phyloP scores from a whole-genome alignment of 169 alveolate species.

The Cryptosporidium parvum region DNA sequence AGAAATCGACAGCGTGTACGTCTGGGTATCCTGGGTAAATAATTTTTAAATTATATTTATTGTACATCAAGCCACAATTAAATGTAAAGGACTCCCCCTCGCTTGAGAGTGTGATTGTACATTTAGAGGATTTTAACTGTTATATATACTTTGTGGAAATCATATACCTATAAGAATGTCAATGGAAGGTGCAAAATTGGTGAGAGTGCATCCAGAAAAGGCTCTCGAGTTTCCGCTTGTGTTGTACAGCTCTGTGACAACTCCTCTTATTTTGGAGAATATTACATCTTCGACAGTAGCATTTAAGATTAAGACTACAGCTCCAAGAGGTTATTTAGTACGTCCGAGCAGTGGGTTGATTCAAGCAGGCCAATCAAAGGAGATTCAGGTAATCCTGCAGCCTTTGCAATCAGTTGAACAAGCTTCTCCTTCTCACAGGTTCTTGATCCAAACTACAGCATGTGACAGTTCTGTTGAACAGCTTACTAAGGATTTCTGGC shows the following conservation, averaged over 20 bases:
- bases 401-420: constrained; percentile 86
- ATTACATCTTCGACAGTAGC: constrained; percentile 86
- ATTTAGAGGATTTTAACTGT: constrained; percentile 16
- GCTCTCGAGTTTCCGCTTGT: constrained; percentile 89
- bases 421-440: constrained; percentile 84
- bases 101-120: constrained; percentile 31
- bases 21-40: constrained; percentile 72
- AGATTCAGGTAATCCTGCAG: constrained; percentile 87
- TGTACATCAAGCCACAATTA: constrained; percentile 1
- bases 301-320: constrained; percentile 89
- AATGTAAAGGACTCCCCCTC: constrained; percentile 21
- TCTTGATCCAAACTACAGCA: constrained; percentile 84
- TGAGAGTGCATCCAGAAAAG: constrained; percentile 86
- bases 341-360: constrained; percentile 88
- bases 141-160: neutral
- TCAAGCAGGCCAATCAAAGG: constrained; percentile 84
- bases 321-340: constrained; percentile 89
- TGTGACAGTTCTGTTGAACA: constrained; percentile 82
- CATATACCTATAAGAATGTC: constrained; percentile 2
- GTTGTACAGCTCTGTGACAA: constrained; percentile 86
- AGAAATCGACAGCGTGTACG: constrained; percentile 77
- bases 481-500: constrained; percentile 88
- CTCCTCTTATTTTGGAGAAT: constrained; percentile 86
- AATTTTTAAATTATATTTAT: neutral
- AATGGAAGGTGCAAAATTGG: constrained; percentile 77